A percentile compares a stretch with the other conserved stretches of the same genome.
These are phyloP conservation scores for Globisporangium acanthophoron DNA, from an alignment of 352 stramenopile species.

Conservation along the genomic window DNA sequence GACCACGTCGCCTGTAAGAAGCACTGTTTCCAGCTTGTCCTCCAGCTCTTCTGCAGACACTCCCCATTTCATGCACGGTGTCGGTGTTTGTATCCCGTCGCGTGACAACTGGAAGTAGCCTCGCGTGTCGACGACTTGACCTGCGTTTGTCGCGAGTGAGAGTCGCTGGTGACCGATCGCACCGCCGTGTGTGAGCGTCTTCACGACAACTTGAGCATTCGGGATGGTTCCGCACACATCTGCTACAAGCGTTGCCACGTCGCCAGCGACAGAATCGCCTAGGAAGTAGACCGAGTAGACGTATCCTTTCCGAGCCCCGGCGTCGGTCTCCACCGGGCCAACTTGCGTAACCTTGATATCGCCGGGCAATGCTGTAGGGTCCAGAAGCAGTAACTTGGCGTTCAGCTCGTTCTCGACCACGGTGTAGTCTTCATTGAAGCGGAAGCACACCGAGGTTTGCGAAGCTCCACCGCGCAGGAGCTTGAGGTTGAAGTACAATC, in stretches of 20 bases:
- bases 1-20: conserved; percentile 42
- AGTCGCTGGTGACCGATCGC: conserved; percentile 76
- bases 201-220: conserved; percentile 21
- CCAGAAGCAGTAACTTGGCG: conserved; percentile 17
- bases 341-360: conserved; percentile 55
- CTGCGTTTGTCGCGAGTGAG: conserved; percentile 75
- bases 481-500: conserved; percentile 31
- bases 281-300: conserved; percentile 93
- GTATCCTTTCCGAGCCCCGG: conserved; percentile 57
- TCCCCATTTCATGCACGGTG: conserved; percentile 69
- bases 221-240: conserved; percentile 25
- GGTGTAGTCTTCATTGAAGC: conserved; percentile 22
- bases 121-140: conserved; percentile 43
- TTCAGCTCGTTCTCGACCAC: conserved; percentile 24
- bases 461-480: conserved; percentile 29
- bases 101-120: conserved; percentile 55
- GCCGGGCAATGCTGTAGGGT: conserved; percentile 14
- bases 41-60: conserved; percentile 42
- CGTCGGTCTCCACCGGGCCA: conserved; percentile 25
- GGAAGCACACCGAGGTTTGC: conserved; percentile 33
- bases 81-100: conserved; percentile 14
- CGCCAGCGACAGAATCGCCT: conserved; percentile 70
- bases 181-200: conserved; percentile 70
- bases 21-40: conserved; percentile 25
- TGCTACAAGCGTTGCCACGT: conserved; percentile 58